Evolutionary conservation across 2,329 filamentous ascomycete species (phyloP), one percentile per base, ranked within the genome.

Genomic region (Rhexocercosporidium sp.): DNA sequence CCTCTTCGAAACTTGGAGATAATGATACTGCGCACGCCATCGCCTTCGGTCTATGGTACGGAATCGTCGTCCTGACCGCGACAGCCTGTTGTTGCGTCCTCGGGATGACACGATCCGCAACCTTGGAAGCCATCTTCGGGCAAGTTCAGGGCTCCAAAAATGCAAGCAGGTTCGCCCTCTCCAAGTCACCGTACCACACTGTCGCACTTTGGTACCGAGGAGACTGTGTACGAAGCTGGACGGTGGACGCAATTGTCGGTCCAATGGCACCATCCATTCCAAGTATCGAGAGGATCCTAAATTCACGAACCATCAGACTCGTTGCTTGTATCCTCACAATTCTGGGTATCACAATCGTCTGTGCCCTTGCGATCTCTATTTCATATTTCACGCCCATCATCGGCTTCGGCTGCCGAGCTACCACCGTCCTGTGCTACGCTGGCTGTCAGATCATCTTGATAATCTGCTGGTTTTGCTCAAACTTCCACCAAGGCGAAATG

Each of bases 11-110:
- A 46, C 34, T 65, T 12, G 62, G 62, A 4, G 62, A 65, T 25
- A 65, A 65, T 14, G 62, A 65, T 25, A 65, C 62, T 8, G 62
- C 62, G 31, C 62, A 65, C 31, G 62, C 62, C 5, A 59, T 65
- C 20, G 54, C 62, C n/a, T 65, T 65, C 18, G 62, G 62, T 34
- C n/a, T 65, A 3, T 65, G 62, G 62, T 65, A 65, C 31, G 62
- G 62, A 25, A 34, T 65, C 25, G 54, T 65, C 2, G 62, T 65
- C 39, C 34, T 65, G 4, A 59, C 62, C 14, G 62, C 62, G 8
- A 65, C 56, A 6, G 41, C 54, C 6, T 60, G 63, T 22, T 65
- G 54, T 20, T 59, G 44, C 9, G 63, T 60, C 1, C n/a, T 59
- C 3, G 63, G 54, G 18, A 49, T 65, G 27, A 60, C 39, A 14